These are phyloP conservation scores for Calvatia gigantea DNA, from an alignment of 768 basidiomycete species.

Conservation along the genomic window DNA sequence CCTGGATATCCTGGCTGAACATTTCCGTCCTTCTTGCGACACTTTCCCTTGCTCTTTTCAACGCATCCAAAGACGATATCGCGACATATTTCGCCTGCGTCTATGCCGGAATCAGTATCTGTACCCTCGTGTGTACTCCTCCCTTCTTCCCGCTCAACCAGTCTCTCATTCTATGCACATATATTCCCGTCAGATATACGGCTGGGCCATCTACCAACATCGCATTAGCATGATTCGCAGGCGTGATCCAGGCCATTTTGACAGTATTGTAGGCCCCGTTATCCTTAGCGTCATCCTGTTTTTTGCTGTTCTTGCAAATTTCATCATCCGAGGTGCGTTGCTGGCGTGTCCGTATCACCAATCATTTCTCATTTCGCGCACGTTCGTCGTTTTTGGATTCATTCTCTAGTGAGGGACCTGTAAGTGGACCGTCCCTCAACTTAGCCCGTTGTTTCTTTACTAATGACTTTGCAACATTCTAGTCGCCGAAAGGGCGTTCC, in stretches of 20 bases:
- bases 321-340: constrained; percentile 74
- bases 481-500: constrained; percentile 26
- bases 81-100: constrained; percentile 76
- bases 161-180: background rate
- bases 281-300: constrained; percentile 82
- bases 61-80: constrained; percentile 71
- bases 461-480: background rate
- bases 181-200: constrained; percentile 60
- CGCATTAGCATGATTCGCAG: constrained; percentile 89
- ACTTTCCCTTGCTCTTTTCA: constrained; percentile 84
- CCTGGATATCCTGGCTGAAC: constrained; percentile 93
- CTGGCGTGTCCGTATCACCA: constrained; percentile 5
- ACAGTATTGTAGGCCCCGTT: constrained; percentile 79
- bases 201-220: constrained; percentile 80
- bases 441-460: no score
- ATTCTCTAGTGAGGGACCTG: constrained; percentile 54
- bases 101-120: constrained; percentile 78
- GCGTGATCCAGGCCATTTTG: constrained; percentile 86
- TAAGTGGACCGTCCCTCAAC: no score
- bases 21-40: constrained; percentile 81
- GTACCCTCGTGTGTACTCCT: constrained; percentile 53
- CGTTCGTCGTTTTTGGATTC: constrained; percentile 10
- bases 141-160: no score
- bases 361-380: background rate
- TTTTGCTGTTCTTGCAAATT: constrained; percentile 84